Conservation (phyloP, 768 basidiomycete genomes). For the Kwoniella shandongensis region DNA sequence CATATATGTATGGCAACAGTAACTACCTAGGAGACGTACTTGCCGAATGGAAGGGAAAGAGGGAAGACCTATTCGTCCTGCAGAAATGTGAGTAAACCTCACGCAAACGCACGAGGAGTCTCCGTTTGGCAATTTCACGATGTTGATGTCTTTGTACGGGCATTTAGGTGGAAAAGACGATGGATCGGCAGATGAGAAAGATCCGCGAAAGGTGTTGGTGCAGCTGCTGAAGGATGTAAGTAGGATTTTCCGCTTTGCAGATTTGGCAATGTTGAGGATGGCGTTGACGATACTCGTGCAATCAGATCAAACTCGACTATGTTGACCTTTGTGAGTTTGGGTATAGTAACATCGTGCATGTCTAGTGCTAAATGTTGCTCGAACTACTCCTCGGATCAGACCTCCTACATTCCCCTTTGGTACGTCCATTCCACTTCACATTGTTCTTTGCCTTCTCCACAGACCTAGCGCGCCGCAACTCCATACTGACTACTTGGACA, state of each 20-base stretch:
- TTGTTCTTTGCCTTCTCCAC: not conserved
- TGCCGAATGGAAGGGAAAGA: constrained; percentile 25
- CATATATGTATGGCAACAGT: constrained; percentile 50
- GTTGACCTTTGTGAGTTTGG: constrained; percentile 53
- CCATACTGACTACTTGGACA: no score
- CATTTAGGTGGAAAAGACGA: constrained; percentile 1
- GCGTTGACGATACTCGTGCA: no score
- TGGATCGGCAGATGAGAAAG: constrained; percentile 14
- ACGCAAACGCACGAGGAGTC: no score
- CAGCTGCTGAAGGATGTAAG: constrained; percentile 61
- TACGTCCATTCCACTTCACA: not conserved
- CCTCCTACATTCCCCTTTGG: constrained; percentile 60
- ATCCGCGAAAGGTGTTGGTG: constrained; percentile 55
- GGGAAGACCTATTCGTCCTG: constrained; percentile 60
- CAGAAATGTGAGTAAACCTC: constrained; percentile 31
- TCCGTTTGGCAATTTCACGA: not conserved
- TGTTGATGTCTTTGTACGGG: no score
- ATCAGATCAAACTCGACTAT: constrained; percentile 11
- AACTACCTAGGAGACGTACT: constrained; percentile 32
- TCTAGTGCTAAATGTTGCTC: no score
- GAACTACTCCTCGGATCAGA: constrained; percentile 50
- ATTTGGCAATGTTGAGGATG: no score
- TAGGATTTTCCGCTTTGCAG: not conserved
- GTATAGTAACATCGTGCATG: no score
- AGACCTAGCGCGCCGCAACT: not conserved